Percentiles rank a stretch among this genome's conserved stretches.
Conservation (phyloP, 2,329 filamentous ascomycete species). For the Daldinia sp. region DNA sequence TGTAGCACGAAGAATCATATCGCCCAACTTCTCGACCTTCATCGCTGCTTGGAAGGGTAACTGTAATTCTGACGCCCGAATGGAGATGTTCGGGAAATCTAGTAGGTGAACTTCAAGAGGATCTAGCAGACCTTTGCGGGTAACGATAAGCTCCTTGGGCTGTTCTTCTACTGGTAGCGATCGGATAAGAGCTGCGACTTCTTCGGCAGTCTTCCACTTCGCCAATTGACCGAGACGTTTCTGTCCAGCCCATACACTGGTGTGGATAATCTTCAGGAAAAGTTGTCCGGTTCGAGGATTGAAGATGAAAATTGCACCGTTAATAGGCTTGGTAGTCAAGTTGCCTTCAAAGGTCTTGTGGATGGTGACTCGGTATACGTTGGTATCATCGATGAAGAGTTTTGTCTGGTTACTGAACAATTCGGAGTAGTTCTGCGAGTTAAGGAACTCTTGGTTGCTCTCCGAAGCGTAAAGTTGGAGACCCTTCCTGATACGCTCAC, state of each 20-base stretch:
- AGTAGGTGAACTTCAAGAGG: conserved; percentile 96
- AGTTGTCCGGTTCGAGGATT: conserved; percentile 97
- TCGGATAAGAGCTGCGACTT: conserved; percentile 96
- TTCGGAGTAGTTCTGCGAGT: conserved; percentile 99
- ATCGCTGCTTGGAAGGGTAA: conserved; percentile 99
- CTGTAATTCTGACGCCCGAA: conserved; percentile 94
- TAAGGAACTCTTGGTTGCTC: conserved; percentile 98
- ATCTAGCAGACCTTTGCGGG: conserved; percentile 94
- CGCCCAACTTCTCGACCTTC: conserved; percentile 99
- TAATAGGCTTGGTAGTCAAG: conserved; percentile 98
- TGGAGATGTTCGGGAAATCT: conserved; percentile 99
- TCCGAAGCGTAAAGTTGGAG: conserved; percentile 97
- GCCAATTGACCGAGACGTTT: conserved; percentile 98
- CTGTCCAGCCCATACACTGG: conserved; percentile 98
- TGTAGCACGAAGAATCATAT: conserved; percentile 97
- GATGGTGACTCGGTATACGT: conserved; percentile 98
- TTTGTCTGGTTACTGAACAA: conserved; percentile 99
- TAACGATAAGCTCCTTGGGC: conserved; percentile 98
- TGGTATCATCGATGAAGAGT: conserved; percentile 98
- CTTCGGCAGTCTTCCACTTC: conserved; percentile 99
- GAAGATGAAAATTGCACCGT: conserved; percentile 99
- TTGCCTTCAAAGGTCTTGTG: conserved; percentile 99
- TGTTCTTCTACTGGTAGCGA: conserved; percentile 97
- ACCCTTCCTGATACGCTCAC: conserved; percentile 98
- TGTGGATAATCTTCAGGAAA: conserved; percentile 99